These are phyloP conservation scores for Hypomontagnella submonticulosa DNA, from an alignment of 495 filamentous ascomycete species.

Conservation along the genomic window DNA sequence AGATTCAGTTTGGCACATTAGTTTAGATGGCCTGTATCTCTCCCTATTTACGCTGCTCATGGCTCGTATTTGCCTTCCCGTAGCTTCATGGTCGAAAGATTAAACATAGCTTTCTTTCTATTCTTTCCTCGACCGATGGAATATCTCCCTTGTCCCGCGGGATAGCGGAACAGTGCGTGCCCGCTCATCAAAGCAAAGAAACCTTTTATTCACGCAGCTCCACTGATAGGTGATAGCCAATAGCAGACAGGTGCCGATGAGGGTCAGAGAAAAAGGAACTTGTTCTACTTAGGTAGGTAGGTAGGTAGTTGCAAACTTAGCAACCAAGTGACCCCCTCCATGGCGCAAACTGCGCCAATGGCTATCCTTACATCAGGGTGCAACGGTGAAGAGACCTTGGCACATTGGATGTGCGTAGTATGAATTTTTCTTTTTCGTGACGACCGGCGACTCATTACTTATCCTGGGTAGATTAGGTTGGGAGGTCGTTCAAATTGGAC, in stretches of 20 bases:
- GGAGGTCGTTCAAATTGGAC: conserved; percentile 43
- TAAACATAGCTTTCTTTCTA: conserved; percentile 35
- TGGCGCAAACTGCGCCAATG: conserved; percentile 23
- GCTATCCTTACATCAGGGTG: conserved; percentile 6
- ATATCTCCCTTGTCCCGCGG: conserved; percentile 13
- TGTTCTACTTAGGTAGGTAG: conserved; percentile 26
- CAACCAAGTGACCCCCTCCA: conserved; percentile 8
- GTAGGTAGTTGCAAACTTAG: conserved; percentile 29
- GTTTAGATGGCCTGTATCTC: conserved; percentile 10
- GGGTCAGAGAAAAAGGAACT: conserved; percentile 23
- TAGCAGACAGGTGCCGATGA: neutral
- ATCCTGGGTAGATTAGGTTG: conserved; percentile 23
- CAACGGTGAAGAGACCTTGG: conserved; percentile 32
- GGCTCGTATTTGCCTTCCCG: conserved; percentile 32
- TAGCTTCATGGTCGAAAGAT: conserved; percentile 42
- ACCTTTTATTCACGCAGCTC: conserved; percentile 19
- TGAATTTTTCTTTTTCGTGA: conserved; percentile 24
- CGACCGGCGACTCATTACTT: conserved; percentile 13
- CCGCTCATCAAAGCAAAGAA: conserved; percentile 18
- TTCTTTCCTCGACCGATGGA: conserved; percentile 1
- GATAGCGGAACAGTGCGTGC: conserved; percentile 26
- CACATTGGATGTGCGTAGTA: conserved; percentile 8
- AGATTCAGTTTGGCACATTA: conserved; percentile 3
- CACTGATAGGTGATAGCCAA: conserved; percentile 13
- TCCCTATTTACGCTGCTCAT: conserved; percentile 13